A percentile compares a stretch with the other conserved stretches of the same genome.
phyloP scores from a whole-genome alignment of 176 grass and related monocot species.

The Tuctoria greenei region DNA sequence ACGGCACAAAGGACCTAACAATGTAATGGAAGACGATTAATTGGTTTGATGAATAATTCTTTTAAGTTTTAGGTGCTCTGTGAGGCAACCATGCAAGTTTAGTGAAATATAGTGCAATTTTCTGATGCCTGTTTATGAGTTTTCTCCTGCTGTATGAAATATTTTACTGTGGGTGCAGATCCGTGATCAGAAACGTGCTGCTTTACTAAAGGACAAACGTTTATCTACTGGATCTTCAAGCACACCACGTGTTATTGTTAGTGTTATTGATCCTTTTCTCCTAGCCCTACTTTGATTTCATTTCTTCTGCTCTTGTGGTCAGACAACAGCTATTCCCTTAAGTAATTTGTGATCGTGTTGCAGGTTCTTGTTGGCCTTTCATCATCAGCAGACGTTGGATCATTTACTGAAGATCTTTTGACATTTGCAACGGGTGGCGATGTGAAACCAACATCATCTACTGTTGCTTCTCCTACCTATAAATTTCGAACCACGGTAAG shows the following conservation, averaged over 20 bases:
- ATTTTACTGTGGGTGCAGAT: constrained; percentile 49
- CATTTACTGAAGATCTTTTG: constrained; percentile 68
- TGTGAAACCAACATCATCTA: constrained; percentile 48
- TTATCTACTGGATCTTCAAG: constrained; percentile 52
- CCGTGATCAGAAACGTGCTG: constrained; percentile 76
- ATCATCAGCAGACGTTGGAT: constrained; percentile 52
- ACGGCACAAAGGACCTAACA: background rate
- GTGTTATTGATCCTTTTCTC: constrained; percentile 31
- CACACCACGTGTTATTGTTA: constrained; percentile 75
- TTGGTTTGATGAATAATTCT: background rate
- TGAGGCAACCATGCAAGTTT: background rate
- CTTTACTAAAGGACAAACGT: constrained; percentile 84
- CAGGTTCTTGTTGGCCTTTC: constrained; percentile 92
- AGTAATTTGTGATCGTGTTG: background rate
- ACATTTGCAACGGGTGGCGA: constrained; percentile 45
- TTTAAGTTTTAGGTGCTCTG: background rate
- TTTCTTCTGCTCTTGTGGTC: constrained; percentile 22
- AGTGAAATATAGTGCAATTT: background rate
- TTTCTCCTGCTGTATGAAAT: constrained; percentile 16
- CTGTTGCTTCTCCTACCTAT: constrained; percentile 67
- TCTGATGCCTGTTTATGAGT: background rate
- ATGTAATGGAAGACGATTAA: background rate
- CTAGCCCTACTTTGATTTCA: background rate
- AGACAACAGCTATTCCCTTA: background rate
- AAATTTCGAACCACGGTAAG: constrained; percentile 83